Evolutionary conservation across 495 filamentous ascomycete species (phyloP), one percentile per base, ranked within the genome.

Genomic region (Aspergillus sclerotiicarbonarius): DNA sequence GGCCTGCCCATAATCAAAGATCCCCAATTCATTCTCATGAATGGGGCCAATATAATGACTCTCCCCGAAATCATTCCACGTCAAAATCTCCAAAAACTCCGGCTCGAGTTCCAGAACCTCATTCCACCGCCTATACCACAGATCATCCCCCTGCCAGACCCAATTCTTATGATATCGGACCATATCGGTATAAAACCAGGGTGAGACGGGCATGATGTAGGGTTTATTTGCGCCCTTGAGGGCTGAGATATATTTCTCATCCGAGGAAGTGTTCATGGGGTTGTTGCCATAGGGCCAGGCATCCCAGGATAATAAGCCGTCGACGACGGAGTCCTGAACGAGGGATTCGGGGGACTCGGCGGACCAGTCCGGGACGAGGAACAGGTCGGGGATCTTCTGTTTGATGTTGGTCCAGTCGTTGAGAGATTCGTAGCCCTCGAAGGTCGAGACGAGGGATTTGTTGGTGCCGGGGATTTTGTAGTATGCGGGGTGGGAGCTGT

Each of bases 1-100:
- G 0, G 78, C 81, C 18, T 67, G 57, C 0, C 80, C 77, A 3
- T 82, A 75, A 8, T 76, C 72, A 6, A 73, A 70, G 0, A 72
- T 47, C 6, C 71, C 64, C 25, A 80, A 74, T 30, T 57, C 61
- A 4, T 61, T 47, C 6, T 59, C 59, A 35, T 77, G 68, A 8
- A 84, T 72, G 0, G 82, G 82, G 31, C 84, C 85, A 53, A 92
- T 85, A 64, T 92, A 90, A 72, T 88, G 87, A 2, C 84, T 87
- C 69, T 92, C 89, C 32, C 87, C 88, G 54, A 80, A 90, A 67
- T 91, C 88, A 56, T 91, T 91, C 88, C 89, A 90, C 61, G 74
- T 72, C 16, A 77, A 68, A 48, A 83, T 76, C 68, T 75, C 68
- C 20, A 92, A 81, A 60, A 82, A 86, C 29, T 86, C 79, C 0